phyloP scores from a whole-genome alignment of 352 stramenopile species.

The Blastocystis sp. region DNA sequence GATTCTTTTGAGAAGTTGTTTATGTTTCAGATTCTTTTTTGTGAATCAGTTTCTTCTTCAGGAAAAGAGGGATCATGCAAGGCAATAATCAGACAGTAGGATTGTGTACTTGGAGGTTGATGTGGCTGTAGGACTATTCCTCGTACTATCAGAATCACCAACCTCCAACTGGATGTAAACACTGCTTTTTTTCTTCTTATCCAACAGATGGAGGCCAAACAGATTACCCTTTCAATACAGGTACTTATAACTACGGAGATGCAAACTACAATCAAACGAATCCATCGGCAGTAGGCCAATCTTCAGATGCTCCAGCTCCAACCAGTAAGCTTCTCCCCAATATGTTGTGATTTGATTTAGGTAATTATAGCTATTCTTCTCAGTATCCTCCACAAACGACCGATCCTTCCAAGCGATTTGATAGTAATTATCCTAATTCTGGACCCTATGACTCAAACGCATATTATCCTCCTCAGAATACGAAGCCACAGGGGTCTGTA shows the following conservation, averaged over 20 bases:
- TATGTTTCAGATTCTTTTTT: not conserved
- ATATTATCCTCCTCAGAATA: constrained; percentile 31
- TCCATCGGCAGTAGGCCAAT: not conserved
- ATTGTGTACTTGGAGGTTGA: not conserved
- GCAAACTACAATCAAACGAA: not conserved
- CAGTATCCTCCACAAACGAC: not conserved
- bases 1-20: too few relatives aligned
- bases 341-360: constrained; percentile 19
- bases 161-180: not conserved
- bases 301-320: not conserved
- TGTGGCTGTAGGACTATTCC: constrained; percentile 38
- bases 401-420: not conserved
- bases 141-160: constrained; percentile 17
- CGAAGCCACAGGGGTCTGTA: not conserved
- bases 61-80: not conserved
- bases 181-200: not conserved
- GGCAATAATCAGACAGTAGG: not conserved
- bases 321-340: too few relatives aligned
- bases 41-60: not conserved
- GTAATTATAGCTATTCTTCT: not conserved
- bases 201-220: not conserved
- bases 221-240: constrained; percentile 19
- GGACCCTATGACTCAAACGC: not conserved
- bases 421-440: constrained; percentile 33
- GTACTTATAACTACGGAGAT: constrained; percentile 5